These are phyloP conservation scores for Salvia miltiorrhiza DNA, from an alignment of 257 asterid species.

Conservation along the genomic window DNA sequence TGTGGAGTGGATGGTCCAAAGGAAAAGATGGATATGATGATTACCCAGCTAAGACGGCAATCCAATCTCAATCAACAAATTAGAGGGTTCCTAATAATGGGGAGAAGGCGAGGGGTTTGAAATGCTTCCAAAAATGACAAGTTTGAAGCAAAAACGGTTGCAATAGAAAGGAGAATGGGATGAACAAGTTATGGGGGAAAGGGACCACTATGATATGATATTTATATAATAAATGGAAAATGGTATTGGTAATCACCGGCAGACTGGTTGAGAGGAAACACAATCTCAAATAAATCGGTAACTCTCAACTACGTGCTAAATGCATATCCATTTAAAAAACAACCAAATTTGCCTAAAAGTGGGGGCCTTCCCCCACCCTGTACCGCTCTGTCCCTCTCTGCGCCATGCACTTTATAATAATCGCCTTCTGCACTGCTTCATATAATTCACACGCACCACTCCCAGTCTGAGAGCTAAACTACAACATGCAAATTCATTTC, in stretches of 20 bases:
- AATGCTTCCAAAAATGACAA: not conserved
- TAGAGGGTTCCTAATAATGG: not conserved
- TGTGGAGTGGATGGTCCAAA: too few relatives aligned
- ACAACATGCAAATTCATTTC: constrained; percentile 17
- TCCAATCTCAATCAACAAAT: too few relatives aligned
- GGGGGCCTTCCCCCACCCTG: constrained; percentile 63
- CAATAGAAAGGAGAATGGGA: not conserved
- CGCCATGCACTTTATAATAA: constrained; percentile 11
- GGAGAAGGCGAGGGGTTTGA: not conserved
- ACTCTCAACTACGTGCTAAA: too few relatives aligned
- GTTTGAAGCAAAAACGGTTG: not conserved
- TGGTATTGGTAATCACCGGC: constrained; percentile 59
- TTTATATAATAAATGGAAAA: constrained; percentile 7
- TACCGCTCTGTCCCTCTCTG: constrained; percentile 30
- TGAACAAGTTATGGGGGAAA: constrained; percentile 6
- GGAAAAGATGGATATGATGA: too few relatives aligned
- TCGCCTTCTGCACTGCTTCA: constrained; percentile 20
- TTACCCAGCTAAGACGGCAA: too few relatives aligned
- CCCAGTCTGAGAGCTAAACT: constrained; percentile 36
- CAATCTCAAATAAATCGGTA: constrained; percentile 36
- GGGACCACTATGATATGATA: constrained; percentile 55
- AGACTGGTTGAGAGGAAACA: constrained; percentile 64
- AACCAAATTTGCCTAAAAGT: constrained; percentile 44
- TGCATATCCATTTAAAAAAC: constrained; percentile 58
- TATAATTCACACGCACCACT: constrained; percentile 8